Percentiles rank a stretch among this genome's conserved stretches.
These are phyloP conservation scores for Ehretia macrophylla DNA, from an alignment of 257 asterid species.

Conservation along the genomic window DNA sequence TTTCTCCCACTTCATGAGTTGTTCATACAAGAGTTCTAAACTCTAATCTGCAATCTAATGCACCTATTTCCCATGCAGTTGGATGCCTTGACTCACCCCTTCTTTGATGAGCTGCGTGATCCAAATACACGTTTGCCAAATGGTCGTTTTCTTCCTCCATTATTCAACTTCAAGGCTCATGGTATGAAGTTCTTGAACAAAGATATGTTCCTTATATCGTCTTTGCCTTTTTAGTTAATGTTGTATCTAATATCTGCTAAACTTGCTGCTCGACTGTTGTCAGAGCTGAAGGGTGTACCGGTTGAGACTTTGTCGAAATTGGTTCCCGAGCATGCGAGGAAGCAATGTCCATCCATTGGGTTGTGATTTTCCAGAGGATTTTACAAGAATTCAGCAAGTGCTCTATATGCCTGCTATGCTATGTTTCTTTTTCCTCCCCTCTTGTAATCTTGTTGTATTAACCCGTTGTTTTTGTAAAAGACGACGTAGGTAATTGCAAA, in stretches of 20 bases:
- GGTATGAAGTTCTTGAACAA: slow-evolving; percentile 27
- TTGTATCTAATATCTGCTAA: neutral
- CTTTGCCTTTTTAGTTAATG: neutral
- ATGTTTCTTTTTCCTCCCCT: neutral
- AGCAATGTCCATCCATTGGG: slow-evolving; percentile 63
- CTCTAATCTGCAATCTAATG: neutral
- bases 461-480: slow-evolving; percentile 22
- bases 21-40: neutral
- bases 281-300: slow-evolving; percentile 85
- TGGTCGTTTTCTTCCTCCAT: slow-evolving; percentile 58
- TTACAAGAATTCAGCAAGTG: slow-evolving; percentile 11
- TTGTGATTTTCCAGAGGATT: slow-evolving; percentile 30
- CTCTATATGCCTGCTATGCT: slow-evolving; percentile 5
- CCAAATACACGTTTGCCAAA: slow-evolving; percentile 45
- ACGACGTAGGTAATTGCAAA: slow-evolving; percentile 25
- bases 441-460: slow-evolving; percentile 8
- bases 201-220: neutral
- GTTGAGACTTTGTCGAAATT: slow-evolving; percentile 53
- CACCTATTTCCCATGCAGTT: slow-evolving; percentile 24
- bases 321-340: slow-evolving; percentile 83
- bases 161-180: slow-evolving; percentile 53
- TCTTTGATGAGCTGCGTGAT: slow-evolving; percentile 57
- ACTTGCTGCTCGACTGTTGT: neutral
- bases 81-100: slow-evolving; percentile 50
- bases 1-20: neutral